These are phyloP conservation scores for Pythium oligandrum DNA, from an alignment of 352 stramenopile genomes.

Conservation along the genomic window DNA sequence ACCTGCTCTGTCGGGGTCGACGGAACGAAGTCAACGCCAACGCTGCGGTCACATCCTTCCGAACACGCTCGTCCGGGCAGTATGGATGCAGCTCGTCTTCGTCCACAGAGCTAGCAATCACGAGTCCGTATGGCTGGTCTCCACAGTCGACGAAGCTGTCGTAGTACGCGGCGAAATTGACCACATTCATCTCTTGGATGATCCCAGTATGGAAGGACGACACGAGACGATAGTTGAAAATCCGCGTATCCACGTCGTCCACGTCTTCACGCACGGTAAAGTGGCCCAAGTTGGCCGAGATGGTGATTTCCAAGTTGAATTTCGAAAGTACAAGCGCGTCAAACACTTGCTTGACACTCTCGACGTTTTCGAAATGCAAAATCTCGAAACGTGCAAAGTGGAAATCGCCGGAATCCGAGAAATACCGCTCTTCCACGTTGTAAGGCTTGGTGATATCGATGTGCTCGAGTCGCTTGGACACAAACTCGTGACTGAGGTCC, in stretches of 20 bases:
- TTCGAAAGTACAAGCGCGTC: slow-evolving; percentile 37
- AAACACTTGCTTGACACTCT: slow-evolving; percentile 40
- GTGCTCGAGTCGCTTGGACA: slow-evolving; percentile 1
- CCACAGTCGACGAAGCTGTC: slow-evolving; percentile 14
- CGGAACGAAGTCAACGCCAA: slow-evolving; percentile 13
- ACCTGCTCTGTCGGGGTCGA: neutral
- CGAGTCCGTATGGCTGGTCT: slow-evolving; percentile 21
- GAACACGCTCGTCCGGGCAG: slow-evolving; percentile 18
- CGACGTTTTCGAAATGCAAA: slow-evolving; percentile 31
- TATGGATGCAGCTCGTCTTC: slow-evolving; percentile 50
- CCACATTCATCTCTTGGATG: slow-evolving; percentile 14
- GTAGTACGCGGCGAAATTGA: slow-evolving; percentile 26
- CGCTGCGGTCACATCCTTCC: slow-evolving; percentile 21
- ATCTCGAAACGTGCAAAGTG: slow-evolving; percentile 24
- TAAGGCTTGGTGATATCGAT: slow-evolving; percentile 1
- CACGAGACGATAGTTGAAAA: slow-evolving; percentile 39
- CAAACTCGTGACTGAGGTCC: neutral
- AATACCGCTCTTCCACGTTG: neutral
- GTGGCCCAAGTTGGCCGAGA: slow-evolving; percentile 45
- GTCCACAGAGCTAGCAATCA: slow-evolving; percentile 32
- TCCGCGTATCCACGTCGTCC: slow-evolving; percentile 21
- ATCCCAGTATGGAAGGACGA: slow-evolving; percentile 16
- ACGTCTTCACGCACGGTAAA: slow-evolving; percentile 49
- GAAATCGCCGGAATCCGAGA: slow-evolving; percentile 6
- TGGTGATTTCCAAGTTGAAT: slow-evolving; percentile 46